Base-by-base conservation (phyloP, 768 basidiomycete genomes). In the Trametes elegans region DNA sequence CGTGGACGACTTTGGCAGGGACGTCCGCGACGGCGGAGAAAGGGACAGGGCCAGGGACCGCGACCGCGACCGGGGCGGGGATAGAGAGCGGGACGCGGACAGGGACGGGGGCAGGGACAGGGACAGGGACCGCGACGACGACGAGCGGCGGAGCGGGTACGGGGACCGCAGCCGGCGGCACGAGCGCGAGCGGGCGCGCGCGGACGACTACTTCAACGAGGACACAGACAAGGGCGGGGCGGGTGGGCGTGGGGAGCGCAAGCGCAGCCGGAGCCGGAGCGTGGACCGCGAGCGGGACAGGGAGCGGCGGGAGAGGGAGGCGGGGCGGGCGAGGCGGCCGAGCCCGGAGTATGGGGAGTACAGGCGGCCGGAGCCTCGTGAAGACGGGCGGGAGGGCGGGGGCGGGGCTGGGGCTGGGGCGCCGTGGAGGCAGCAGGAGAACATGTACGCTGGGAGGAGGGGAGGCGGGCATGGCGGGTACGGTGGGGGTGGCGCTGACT, bases 381-480 rank as follows among this genome's bases (percentile, higher is more conserved):
- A 57, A 46, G 60, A 61, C 31, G 27, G 52, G 23, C 61, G 62
- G 10, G 60, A 34, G 13, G 35, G 11, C 62, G 64, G 19, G 58
- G 57, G 40, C 58, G 62, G 32, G 44, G 54, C 10, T 62, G 58
- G 14, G 57, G 47, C 7, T 23, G 47, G 7, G 21, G 72, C 66
- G 32, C 78, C 79, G 55, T 77, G 76, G 79, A 72, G 75, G 49
- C 74, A 74, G 58, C 73, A 68, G 48, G 78, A 80, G 54, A 81
- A 76, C 64, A 83, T 86, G 83, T 85, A 86, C 61, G 76, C 80
- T 5, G 66, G 77, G 18, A 64, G 70, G 47, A 67, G 67, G 34
- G 62, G 68, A n/a, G 2, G 43, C 41, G 58, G 68, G 41, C 27
- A 64, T 68, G 19, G 62, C 34, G 61, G 59, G 10, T 60, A 67